These are phyloP conservation scores for Vigna nakashimae DNA, from an alignment of 306 rosid genomes.

Conservation along the genomic window DNA sequence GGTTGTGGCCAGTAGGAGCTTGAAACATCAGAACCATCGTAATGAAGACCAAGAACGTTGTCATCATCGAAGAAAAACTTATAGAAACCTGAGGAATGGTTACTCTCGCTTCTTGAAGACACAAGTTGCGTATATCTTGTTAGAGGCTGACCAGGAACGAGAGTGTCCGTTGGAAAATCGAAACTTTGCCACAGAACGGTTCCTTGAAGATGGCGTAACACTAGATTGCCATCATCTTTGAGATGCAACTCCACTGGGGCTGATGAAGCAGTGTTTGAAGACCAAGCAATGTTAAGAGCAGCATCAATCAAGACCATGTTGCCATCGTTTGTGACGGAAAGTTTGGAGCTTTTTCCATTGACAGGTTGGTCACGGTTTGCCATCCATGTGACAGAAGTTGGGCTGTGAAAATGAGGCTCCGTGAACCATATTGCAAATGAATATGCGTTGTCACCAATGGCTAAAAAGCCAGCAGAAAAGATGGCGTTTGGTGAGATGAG, in stretches of 20 bases:
- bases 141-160: constrained; percentile 51
- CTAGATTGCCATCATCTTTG: constrained; percentile 52
- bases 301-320: constrained; percentile 49
- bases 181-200: constrained; percentile 53
- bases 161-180: constrained; percentile 54
- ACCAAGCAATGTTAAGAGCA: constrained; percentile 1
- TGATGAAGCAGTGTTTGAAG: neutral
- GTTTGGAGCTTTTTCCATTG: constrained; percentile 49
- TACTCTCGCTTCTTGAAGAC: constrained; percentile 40
- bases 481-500: constrained; percentile 14
- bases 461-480: too few species aligned
- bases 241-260: constrained; percentile 27
- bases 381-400: constrained; percentile 51
- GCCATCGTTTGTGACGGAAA: constrained; percentile 41
- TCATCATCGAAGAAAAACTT: constrained; percentile 37
- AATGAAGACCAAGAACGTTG: constrained; percentile 38
- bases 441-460: too few species aligned
- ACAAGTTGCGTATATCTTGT: constrained; percentile 39
- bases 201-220: constrained; percentile 30
- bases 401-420: neutral
- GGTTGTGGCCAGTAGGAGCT: constrained; percentile 43
- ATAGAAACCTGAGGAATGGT: constrained; percentile 46
- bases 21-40: constrained; percentile 42
- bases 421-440: too few species aligned
- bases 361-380: constrained; percentile 55